Conservation (phyloP, 495 filamentous ascomycete species). For the Podospora australis region DNA sequence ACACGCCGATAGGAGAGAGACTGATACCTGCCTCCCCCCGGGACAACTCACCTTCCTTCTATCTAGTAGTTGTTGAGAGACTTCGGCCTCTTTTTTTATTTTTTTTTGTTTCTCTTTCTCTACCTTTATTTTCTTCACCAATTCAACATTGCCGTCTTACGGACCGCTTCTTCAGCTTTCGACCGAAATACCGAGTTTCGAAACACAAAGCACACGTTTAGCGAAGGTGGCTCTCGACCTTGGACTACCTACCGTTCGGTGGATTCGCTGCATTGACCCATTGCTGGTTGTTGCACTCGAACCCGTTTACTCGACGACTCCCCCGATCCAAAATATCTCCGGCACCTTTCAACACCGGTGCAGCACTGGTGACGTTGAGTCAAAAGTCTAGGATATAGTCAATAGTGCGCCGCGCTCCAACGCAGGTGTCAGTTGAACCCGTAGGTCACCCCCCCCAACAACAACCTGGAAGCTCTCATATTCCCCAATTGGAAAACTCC, state of each 20-base stretch:
- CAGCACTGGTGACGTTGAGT: neutral
- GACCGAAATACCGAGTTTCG: too few species aligned
- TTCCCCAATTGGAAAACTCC: neutral
- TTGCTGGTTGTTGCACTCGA: too few species aligned
- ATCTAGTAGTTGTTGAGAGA: neutral
- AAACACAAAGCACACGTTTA: too few species aligned
- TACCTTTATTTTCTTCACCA: conserved; percentile 1
- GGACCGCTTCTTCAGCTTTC: too few species aligned
- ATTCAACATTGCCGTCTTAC: conserved; percentile 19
- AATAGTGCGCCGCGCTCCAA: too few species aligned
- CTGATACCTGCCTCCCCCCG: neutral
- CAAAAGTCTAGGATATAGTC: neutral
- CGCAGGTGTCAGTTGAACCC: too few species aligned
- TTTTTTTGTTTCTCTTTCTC: neutral
- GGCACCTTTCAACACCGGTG: conserved; percentile 3
- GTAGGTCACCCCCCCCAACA: neutral
- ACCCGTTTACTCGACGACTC: too few species aligned
- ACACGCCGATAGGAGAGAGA: neutral
- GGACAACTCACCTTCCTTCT: neutral
- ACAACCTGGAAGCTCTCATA: neutral
- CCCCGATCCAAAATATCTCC: conserved; percentile 9
- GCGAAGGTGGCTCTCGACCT: too few species aligned
- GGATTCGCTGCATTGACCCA: too few species aligned
- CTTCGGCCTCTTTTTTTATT: neutral
- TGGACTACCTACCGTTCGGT: too few species aligned